Base-by-base conservation (phyloP, 1,139 yeast species). In the Cylindricascospora bacillispora region DNA sequence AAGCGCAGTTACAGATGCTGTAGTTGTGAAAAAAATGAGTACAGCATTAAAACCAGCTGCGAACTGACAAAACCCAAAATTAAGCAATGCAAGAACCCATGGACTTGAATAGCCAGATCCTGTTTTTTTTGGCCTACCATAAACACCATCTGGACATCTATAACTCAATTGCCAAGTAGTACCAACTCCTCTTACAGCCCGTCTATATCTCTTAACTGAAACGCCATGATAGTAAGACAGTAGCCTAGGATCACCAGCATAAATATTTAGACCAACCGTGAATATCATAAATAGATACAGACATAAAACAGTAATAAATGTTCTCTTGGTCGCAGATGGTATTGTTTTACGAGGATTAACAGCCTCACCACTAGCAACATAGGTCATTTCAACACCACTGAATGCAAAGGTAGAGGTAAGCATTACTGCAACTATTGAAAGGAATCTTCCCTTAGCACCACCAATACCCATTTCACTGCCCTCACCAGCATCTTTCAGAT, bases 321-420 rank as follows among this genome's bases (percentile, higher is more conserved):
- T 80, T 39, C 76, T 63, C 41, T 63, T 71, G 4, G 89, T 78
- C 0, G 93, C 92, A 7, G 74, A 67, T 1, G 93, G 92, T 22
- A 81, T 62, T 0, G 89, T 72, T 34, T 67, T 69, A 35, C 93
- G 63, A 0, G 94, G 93, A 43, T 80, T 76, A 34, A 75, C 62
- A 4, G 89, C 82, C 52, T 83, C 93, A 41, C 89, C 83, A n/a
- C 89, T 86, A 1, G 92, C 85, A 35, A 81, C 70, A 41, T 80
- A 76, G 15, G 81, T 85, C 44, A 77, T 71, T 45, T 81, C 93
- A 0, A 85, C 75, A 1, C 93, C 93, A 38, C 78, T 71, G 44
- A 73, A 81, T 0, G 92, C 76, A 48, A 74, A 79, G 0, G 81
- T 64, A 0, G 83, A 75, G 13, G 73, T 69, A 24, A 73, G 56